Evolutionary conservation across 2,329 filamentous ascomycete genomes (phyloP).

Genomic region (Beauveria scarabaeidicola): DNA sequence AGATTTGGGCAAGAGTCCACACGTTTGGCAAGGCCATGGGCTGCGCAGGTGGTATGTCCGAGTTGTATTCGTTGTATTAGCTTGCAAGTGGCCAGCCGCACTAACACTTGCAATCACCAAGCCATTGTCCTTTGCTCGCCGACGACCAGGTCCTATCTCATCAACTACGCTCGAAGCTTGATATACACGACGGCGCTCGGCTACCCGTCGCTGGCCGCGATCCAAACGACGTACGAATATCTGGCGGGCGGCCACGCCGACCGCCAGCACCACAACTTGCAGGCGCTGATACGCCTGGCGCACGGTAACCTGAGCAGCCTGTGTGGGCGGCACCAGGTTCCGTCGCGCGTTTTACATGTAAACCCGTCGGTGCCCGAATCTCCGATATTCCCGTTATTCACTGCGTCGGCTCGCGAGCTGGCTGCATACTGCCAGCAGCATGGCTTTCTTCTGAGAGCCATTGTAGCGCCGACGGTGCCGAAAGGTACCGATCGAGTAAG

Average conservation of each 20-base stretch:
- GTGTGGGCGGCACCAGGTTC: constrained; percentile 13
- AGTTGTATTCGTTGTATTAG: no score
- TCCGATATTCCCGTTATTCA: constrained; percentile 58
- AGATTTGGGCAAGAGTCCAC: constrained; percentile 50
- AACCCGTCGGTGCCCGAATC: constrained; percentile 36
- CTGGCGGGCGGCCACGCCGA: constrained; percentile 43
- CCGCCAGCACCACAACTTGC: constrained; percentile 21
- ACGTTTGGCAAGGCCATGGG: constrained; percentile 62
- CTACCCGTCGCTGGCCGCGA: constrained; percentile 50
- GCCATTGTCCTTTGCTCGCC: constrained; percentile 54
- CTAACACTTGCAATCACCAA: constrained; percentile 11
- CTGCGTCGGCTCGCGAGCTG: constrained; percentile 46
- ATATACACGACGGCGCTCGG: constrained; percentile 68
- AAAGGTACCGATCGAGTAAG: constrained; percentile 54
- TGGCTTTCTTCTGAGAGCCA: constrained; percentile 54
- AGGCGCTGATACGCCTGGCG: constrained; percentile 29
- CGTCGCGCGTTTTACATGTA: constrained; percentile 25
- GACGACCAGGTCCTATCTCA: constrained; percentile 52
- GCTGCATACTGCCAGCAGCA: constrained; percentile 50
- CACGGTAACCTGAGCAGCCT: constrained; percentile 36
- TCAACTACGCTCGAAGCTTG: constrained; percentile 67
- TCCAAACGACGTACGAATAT: constrained; percentile 49
- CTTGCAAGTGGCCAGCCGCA: no score
- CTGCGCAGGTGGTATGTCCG: constrained; percentile 57
- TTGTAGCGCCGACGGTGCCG: constrained; percentile 61